Conservation (phyloP, 2,329 filamentous ascomycete species). For the Cordyceps militaris region DNA sequence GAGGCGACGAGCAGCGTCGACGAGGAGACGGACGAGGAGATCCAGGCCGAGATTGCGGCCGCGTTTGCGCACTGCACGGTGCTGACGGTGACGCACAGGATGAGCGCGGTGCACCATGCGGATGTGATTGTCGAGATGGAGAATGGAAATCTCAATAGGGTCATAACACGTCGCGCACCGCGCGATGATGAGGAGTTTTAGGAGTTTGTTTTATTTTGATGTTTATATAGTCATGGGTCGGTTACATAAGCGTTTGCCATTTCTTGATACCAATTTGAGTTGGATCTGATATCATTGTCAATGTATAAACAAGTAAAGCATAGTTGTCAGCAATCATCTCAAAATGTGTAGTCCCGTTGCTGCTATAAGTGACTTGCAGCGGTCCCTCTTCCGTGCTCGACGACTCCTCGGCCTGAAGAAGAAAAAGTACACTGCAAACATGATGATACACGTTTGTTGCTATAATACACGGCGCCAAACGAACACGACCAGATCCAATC, state of each 20-base stretch:
- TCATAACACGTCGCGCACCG: conserved; percentile 10
- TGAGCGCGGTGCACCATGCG: conserved; percentile 10
- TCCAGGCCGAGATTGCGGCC: conserved; percentile 11
- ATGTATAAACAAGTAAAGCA: not conserved
- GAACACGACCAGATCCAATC: too few relatives aligned
- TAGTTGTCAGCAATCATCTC: too few relatives aligned
- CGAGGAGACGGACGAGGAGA: conserved; percentile 27
- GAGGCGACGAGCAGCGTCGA: conserved; percentile 23
- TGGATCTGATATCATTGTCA: not conserved
- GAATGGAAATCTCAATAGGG: conserved; percentile 5
- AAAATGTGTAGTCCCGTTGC: not conserved
- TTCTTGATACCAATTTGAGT: conserved; percentile 9
- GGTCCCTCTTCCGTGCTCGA: too few relatives aligned
- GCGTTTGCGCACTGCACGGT: conserved; percentile 15
- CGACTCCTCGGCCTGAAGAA: too few relatives aligned
- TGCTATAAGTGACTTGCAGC: too few relatives aligned
- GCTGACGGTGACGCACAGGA: conserved; percentile 16
- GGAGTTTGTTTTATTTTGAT: not conserved
- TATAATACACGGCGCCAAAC: not conserved
- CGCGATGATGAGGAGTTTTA: conserved; percentile 9
- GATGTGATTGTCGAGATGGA: conserved; percentile 12
- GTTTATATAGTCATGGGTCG: not conserved
- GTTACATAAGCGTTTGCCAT: conserved; percentile 1
- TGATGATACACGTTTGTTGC: not conserved
- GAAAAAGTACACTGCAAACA: not conserved